Base-by-base conservation (phyloP, 148 eudicot genomes). In the Chenopodium album region DNA sequence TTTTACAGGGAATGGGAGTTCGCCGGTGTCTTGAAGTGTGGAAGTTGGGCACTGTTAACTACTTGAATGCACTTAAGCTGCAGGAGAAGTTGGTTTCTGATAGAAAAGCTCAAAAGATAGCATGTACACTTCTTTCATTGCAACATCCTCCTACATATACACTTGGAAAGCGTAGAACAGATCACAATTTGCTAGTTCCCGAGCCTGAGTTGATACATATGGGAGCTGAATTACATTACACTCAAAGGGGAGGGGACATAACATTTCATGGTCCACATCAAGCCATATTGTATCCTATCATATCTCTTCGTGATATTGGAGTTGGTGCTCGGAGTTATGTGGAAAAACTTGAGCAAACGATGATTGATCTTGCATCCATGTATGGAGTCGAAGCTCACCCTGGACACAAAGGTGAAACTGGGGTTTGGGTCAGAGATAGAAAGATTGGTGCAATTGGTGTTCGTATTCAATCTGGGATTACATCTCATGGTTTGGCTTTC, bases 391-490 rank as follows among this genome's bases (percentile, higher is more conserved):
- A 76, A 85, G 97, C 97, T 89, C 63, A 82, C 26, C 82, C 88
- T 44, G 97, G 95, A 71, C 81, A 83, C 52, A 88, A 77, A 44
- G 81, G 97, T 62, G 93, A 94, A 80, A 94, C 98, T 1, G 98
- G 97, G 28, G 98, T 94, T 70, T 94, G 98, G 97, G 94, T 94
- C 47, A 95, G 90, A 54, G 92, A 89, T 37, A 86, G 90, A 84
- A 95, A 95, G 88, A 92, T 95, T 54, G 97, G 98, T 47, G 98
- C 98, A 6, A 93, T 93, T 52, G 98, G 98, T 28, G 98, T 95
- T 81, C 88, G 91, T 28, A 92, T 95, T 84, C 93, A 94, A 44
- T 85, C 91, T 56, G 98, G 95, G 83, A 88, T 92, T 66, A 92
- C 94, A 2, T 95, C 93, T 63, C 98, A 95, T 79, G 98, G 98